These are phyloP conservation scores for Lactarius sanguifluus DNA, from an alignment of 768 basidiomycete species.

Conservation along the genomic window DNA sequence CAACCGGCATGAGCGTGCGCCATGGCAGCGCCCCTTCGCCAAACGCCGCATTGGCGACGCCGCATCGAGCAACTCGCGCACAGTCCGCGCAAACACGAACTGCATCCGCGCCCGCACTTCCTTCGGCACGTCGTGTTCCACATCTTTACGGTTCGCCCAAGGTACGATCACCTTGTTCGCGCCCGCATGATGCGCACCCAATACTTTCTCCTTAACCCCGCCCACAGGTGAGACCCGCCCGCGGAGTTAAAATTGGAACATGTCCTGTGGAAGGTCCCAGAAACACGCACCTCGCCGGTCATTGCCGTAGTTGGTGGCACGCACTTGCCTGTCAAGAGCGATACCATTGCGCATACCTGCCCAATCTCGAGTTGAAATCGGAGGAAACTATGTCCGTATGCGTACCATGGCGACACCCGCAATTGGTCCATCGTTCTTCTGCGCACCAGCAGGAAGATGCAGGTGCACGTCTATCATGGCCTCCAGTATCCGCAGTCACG, in stretches of 20 bases:
- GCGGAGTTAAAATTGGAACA: constrained; percentile 42
- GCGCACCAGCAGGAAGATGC: constrained; percentile 86
- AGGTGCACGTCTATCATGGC: constrained; percentile 75
- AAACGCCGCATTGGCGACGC: constrained; percentile 87
- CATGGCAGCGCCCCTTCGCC: constrained; percentile 69
- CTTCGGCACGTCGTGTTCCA: constrained; percentile 77
- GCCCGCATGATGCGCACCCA: constrained; percentile 86
- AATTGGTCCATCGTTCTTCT: constrained; percentile 92
- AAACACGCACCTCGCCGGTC: constrained; percentile 72
- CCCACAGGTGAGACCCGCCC: constrained; percentile 83
- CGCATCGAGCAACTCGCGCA: constrained; percentile 78
- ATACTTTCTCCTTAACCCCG: constrained; percentile 89
- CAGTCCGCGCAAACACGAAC: constrained; percentile 77
- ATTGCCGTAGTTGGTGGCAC: constrained; percentile 76
- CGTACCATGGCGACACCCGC: constrained; percentile 86
- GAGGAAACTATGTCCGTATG: constrained; percentile 2
- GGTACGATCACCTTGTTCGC: constrained; percentile 84
- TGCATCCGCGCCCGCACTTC: constrained; percentile 74
- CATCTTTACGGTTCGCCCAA: constrained; percentile 81
- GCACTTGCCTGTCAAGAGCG: constrained; percentile 72
- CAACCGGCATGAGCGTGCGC: constrained; percentile 48
- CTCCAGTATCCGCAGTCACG: constrained; percentile 65
- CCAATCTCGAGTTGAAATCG: constrained; percentile 6
- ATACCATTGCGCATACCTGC: constrained; percentile 82
- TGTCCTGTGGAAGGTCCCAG: too few species aligned